phyloP scores from a whole-genome alignment of 2,329 filamentous ascomycete genomes.

The Cladosporium sp. region DNA sequence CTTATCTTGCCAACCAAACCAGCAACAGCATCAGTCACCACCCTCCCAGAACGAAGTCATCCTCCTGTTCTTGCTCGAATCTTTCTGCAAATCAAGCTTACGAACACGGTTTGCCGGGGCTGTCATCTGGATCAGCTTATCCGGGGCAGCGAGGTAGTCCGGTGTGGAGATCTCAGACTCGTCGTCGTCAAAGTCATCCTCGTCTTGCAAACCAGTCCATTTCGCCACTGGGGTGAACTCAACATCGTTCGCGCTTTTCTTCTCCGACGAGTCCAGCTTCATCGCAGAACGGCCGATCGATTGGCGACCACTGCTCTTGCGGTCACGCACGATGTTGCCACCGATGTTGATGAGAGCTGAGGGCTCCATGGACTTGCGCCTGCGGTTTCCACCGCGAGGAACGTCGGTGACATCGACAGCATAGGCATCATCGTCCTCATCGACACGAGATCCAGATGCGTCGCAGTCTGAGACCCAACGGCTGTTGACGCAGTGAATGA shows the following conservation, averaged over 20 bases:
- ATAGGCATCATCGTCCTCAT: conserved; percentile 36
- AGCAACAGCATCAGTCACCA: not conserved
- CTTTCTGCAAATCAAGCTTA: conserved; percentile 33
- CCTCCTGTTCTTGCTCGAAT: conserved; percentile 30
- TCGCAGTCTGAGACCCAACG: conserved; percentile 41
- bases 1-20: not conserved
- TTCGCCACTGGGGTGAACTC: conserved; percentile 21
- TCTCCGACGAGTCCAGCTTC: conserved; percentile 25
- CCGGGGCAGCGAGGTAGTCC: conserved; percentile 31
- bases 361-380: conserved; percentile 41
- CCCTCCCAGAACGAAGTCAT: conserved; percentile 30
- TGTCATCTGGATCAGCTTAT: conserved; percentile 36
- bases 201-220: conserved; percentile 28
- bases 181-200: conserved; percentile 29
- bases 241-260: not conserved
- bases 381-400: conserved; percentile 32
- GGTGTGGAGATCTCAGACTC: conserved; percentile 34
- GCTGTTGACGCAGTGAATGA: conserved; percentile 39
- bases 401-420: conserved; percentile 36
- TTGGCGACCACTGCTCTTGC: conserved; percentile 33
- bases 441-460: conserved; percentile 30
- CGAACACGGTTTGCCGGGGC: conserved; percentile 36
- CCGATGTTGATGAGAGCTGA: conserved; percentile 32
- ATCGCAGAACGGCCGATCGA: conserved; percentile 29
- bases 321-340: conserved; percentile 36